Evolutionary conservation across 2,329 filamentous ascomycete genomes (phyloP), one percentile per base, ranked within the genome.

Genomic region (Allantophomopsis cytisporea): DNA sequence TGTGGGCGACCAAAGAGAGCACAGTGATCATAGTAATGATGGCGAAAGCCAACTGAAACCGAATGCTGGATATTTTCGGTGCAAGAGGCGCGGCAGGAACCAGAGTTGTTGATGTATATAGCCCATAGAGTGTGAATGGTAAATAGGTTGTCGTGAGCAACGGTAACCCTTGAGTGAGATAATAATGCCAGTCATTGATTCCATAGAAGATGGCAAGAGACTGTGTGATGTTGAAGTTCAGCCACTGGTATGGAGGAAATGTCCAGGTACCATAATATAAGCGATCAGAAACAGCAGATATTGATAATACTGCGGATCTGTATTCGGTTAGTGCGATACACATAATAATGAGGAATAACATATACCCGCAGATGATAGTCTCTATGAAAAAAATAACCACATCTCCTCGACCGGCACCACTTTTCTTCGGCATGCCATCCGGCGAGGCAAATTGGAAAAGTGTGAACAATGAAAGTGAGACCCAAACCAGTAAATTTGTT

Each of bases 141-240:
- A 95, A 64, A 33, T 77, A 77, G 1, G 85, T 88, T 7, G 82
- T 94, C 23, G 91, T 78, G 5, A 95, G 73, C 0, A 96, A 70
- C 2, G 91, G 89, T 18, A 94, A 69, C 4, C 87, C 91, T 60
- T 98, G 88, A 0, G 83, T 81, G 21, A 94, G 61, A 58, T 95
- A 98, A 63, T 96, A 98, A 59, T 95, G 87, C 71, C 81, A 81
- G 45, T 85, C 77, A 60, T 94, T 96, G 36, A 67, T 73, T 16
- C 91, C 91, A 56, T 98, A 98, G 60, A 96, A 96, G 36, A 89
- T 75, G 18, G 91, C 86, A 5, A 98, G 69, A 7, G 83, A 83
- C 57, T 93, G 82, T 15, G 80, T 75, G 40, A 98, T 69, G 61
- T 98, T 98, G 67, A 95, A 89, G 54, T 89, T 75, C 42, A 96